phyloP scores from a whole-genome alignment of 2,329 filamentous ascomycete species.

The Pseudopithomyces chartarum region DNA sequence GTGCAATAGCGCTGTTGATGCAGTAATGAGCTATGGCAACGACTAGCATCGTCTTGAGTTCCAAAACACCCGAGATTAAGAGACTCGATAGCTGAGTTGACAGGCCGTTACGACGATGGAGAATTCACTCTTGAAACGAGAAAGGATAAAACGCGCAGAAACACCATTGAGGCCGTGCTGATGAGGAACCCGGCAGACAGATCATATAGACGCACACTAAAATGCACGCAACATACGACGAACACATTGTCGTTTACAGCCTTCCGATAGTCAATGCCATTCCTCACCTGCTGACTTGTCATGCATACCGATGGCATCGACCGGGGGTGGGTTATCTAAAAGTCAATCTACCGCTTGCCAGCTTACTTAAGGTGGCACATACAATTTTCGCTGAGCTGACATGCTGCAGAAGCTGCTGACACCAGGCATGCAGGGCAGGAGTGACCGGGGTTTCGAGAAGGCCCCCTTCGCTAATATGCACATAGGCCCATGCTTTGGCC shows the following conservation, averaged over 20 bases:
- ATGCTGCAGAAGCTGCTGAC: slow-evolving; percentile 18
- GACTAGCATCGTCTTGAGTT: neutral
- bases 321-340: slow-evolving; percentile 11
- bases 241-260: neutral
- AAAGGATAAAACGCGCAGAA: neutral
- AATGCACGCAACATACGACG: slow-evolving; percentile 4
- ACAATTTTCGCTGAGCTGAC: slow-evolving; percentile 29
- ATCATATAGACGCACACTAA: neutral
- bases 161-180: neutral
- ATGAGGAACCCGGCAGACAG: neutral
- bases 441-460: neutral
- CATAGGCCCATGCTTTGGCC: slow-evolving; percentile 1
- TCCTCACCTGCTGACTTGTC: slow-evolving; percentile 9
- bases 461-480: neutral
- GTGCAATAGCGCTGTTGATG: neutral
- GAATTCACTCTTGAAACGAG: neutral
- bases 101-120: neutral
- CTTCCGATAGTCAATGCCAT: neutral
- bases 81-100: neutral
- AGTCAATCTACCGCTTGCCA: slow-evolving; percentile 6
- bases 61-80: neutral
- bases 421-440: neutral
- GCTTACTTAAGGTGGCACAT: slow-evolving; percentile 23
- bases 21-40: neutral
- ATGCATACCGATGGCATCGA: neutral